Base-by-base conservation (phyloP, 257 asterid genomes). In the Galeopsis tetrahit region DNA sequence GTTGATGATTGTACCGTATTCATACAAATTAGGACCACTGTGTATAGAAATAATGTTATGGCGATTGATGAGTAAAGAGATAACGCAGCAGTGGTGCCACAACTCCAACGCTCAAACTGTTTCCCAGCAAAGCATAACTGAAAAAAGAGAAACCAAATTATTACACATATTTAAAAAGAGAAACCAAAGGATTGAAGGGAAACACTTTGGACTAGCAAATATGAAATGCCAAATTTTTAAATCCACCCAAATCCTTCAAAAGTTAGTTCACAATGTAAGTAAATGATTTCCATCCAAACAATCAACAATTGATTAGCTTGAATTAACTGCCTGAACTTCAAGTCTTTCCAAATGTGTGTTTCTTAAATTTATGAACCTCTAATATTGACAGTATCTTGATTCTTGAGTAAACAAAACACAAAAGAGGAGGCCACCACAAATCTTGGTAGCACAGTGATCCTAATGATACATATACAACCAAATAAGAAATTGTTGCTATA, bases 71-170 rank as follows among this genome's bases (percentile, higher is more conserved):
- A 67, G 62, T 36, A 68, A 92, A 90, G 57, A 90, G 85, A 82
- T 87, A 87, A 49, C 57, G 75, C 51, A 88, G 77, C 4, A 90
- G 75, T 1, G 91, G 91, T 15, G 91, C 88, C 77, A 90, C 96
- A 51, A 92, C 98, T 75, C 96, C 96, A 31, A 86, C 87, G 6
- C 98, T 90, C 82, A 90, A 83, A 73, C 98, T 87, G 75, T 92
- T 93, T 31, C 98, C 98, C 59, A 93, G 87, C 87, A 93, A 79
- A 6, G 97, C 96, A 48, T 93, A 93, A 68, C 97, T 88, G 98
- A 82, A 89, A 43, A 68, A 31, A 46, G 14, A 60, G 65, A 56
- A n/a, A 32, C 9, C 13, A 61, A 34, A 39, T 42, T 56, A 66
- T 11, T 8, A 31, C 53, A 34, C 6, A 59, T 51, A 56, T 39